A percentile compares a stretch with the other conserved stretches of the same genome.
phyloP scores from a whole-genome alignment of 2,329 filamentous ascomycete species.

The Beauveria bassiana region DNA sequence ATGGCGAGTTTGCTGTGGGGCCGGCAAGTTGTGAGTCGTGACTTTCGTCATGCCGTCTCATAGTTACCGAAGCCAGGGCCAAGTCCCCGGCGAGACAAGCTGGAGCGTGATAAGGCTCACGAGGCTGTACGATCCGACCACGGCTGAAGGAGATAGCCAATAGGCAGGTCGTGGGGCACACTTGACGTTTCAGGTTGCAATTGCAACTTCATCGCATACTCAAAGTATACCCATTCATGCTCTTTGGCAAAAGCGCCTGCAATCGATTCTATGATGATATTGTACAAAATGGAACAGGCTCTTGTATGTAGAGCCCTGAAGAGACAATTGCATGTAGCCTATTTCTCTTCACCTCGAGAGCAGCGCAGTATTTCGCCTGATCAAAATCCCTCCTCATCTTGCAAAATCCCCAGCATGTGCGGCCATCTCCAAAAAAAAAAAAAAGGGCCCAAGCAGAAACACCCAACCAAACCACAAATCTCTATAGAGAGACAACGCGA shows the following conservation, averaged over 20 bases:
- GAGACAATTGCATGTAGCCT: neutral
- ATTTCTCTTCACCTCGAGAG: neutral
- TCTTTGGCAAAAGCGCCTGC: neutral
- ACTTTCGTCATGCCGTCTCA: neutral
- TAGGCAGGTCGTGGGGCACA: neutral
- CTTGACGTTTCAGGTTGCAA: neutral
- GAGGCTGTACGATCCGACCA: neutral
- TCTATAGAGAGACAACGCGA: neutral
- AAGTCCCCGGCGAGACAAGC: neutral
- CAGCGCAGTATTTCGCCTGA: neutral
- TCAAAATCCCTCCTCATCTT: neutral
- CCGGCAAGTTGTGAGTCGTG: neutral
- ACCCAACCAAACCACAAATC: neutral
- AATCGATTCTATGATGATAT: slow-evolving; percentile 8
- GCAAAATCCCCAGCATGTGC: neutral
- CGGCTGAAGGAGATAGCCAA: neutral
- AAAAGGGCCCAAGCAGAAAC: neutral
- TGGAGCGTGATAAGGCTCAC: neutral
- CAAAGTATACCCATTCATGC: neutral
- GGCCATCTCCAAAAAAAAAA: neutral
- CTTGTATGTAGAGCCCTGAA: neutral
- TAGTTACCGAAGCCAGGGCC: neutral
- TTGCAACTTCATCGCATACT: neutral
- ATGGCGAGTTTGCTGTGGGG: neutral
- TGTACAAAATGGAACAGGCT: slow-evolving; percentile 4